phyloP scores from a whole-genome alignment of 768 basidiomycete genomes.

The Lentinula raphanica region DNA sequence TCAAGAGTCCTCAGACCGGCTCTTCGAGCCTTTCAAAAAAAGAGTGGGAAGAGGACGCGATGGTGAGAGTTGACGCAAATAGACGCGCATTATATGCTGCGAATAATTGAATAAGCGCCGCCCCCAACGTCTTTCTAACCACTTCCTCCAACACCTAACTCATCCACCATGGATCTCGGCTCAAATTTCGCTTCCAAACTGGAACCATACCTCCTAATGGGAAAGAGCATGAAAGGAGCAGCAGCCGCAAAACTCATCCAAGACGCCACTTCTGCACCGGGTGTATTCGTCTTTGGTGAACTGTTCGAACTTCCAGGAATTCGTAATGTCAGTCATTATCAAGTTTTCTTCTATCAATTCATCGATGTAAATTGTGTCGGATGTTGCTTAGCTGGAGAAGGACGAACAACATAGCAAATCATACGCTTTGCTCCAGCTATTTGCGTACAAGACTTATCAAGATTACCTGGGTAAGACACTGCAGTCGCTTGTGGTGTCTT shows the following conservation, averaged over 20 bases:
- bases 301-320: slow-evolving; percentile 79
- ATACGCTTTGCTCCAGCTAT: slow-evolving; percentile 70
- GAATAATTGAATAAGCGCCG: too few species aligned
- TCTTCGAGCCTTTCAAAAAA: too few species aligned
- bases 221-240: slow-evolving; percentile 87
- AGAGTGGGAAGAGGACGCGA: too few species aligned
- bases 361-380: neutral
- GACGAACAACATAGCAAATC: slow-evolving; percentile 60
- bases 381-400: slow-evolving; percentile 49
- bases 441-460: slow-evolving; percentile 83
- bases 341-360: neutral
- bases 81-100: too few species aligned
- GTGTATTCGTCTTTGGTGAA: slow-evolving; percentile 90
- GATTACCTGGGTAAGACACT: slow-evolving; percentile 67
- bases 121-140: neutral
- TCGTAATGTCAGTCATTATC: slow-evolving; percentile 57
- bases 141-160: neutral
- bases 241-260: slow-evolving; percentile 85
- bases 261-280: slow-evolving; percentile 83
- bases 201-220: slow-evolving; percentile 89
- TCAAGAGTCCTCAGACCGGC: too few species aligned
- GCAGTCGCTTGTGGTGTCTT: neutral
- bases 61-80: too few species aligned
- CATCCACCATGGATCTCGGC: slow-evolving; percentile 52
- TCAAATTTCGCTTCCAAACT: slow-evolving; percentile 62